phyloP scores from a whole-genome alignment of 768 basidiomycete genomes.

The Pleurotus platypus region DNA sequence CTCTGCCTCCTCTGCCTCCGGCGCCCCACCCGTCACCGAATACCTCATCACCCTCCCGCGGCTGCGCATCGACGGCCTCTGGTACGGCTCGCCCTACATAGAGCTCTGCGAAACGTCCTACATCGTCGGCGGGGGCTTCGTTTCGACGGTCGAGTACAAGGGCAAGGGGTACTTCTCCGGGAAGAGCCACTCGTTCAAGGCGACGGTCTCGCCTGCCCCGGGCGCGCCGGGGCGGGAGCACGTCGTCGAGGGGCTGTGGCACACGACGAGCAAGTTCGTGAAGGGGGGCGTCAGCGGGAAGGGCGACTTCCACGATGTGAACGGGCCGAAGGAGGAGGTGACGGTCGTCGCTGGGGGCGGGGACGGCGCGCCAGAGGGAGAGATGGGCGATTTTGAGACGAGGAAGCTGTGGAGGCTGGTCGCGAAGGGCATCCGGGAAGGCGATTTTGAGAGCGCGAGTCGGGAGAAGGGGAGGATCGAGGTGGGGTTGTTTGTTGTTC shows the following conservation, averaged over 20 bases:
- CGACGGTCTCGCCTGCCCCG: slow-evolving; percentile 47
- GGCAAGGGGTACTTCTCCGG: slow-evolving; percentile 96
- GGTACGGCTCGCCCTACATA: slow-evolving; percentile 89
- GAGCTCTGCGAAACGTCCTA: slow-evolving; percentile 82
- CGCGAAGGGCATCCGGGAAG: slow-evolving; percentile 85
- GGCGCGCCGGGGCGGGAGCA: slow-evolving; percentile 34
- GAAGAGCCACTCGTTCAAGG: slow-evolving; percentile 91
- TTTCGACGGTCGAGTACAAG: slow-evolving; percentile 79
- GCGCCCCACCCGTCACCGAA: slow-evolving; percentile 20
- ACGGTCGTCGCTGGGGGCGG: slow-evolving; percentile 38
- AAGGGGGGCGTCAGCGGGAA: slow-evolving; percentile 29
- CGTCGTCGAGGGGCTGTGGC: slow-evolving; percentile 80
- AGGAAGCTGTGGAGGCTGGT: slow-evolving; percentile 82
- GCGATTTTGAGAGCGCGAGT: slow-evolving; percentile 90
- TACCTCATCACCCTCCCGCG: slow-evolving; percentile 92
- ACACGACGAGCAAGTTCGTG: slow-evolving; percentile 54
- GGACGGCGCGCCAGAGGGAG: slow-evolving; percentile 14
- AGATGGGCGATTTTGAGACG: slow-evolving; percentile 83
- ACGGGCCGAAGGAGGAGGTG: slow-evolving; percentile 71
- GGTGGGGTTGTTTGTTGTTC: slow-evolving; percentile 37
- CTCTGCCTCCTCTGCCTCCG: slow-evolving; percentile 25
- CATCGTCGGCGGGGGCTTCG: slow-evolving; percentile 51
- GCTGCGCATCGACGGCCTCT: slow-evolving; percentile 90
- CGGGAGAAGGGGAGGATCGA: slow-evolving; percentile 89
- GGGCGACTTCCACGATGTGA: slow-evolving; percentile 74